Percentiles rank a stretch among this genome's conserved stretches.
Evolutionary conservation across 208 protist genomes (phyloP).

Genomic region (Trypanosoma scelopori): DNA sequence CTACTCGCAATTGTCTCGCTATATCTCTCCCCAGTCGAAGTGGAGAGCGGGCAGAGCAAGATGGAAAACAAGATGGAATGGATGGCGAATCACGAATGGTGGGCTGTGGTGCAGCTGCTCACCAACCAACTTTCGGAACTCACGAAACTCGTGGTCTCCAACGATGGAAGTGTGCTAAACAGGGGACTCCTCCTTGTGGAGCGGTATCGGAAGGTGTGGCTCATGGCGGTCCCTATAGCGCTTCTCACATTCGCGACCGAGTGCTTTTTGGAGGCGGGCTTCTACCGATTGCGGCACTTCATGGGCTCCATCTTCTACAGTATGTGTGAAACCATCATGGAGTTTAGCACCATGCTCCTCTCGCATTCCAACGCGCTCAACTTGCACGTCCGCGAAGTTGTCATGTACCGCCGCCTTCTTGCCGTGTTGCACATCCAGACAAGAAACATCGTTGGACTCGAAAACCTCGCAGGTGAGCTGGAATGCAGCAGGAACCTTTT

Average conservation of each 20-base stretch:
- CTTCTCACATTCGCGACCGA: conserved; percentile 57
- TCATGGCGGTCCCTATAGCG: conserved; percentile 45
- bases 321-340: conserved; percentile 23
- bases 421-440: conserved; percentile 35
- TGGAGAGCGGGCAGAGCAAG: conserved; percentile 47
- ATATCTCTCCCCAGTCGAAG: conserved; percentile 48
- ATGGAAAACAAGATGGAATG: conserved; percentile 41
- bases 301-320: conserved; percentile 34
- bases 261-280: conserved; percentile 53
- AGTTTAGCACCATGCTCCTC: conserved; percentile 45
- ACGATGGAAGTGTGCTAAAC: conserved; percentile 30
- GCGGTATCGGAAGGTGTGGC: conserved; percentile 47
- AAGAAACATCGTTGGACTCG: conserved; percentile 20
- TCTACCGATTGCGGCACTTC: conserved; percentile 30
- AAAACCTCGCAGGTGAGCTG: conserved; percentile 23
- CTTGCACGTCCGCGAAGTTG: conserved; percentile 53
- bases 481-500: conserved; percentile 28
- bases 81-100: conserved; percentile 53
- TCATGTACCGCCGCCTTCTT: conserved; percentile 58
- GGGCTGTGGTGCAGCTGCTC: conserved; percentile 47
- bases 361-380: conserved; percentile 32
- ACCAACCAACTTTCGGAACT: conserved; percentile 26
- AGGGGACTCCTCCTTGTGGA: conserved; percentile 40
- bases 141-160: conserved; percentile 21
- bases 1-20: conserved; percentile 59